phyloP scores from a whole-genome alignment of 2,329 filamentous ascomycete genomes.

The Apiospora marii region DNA sequence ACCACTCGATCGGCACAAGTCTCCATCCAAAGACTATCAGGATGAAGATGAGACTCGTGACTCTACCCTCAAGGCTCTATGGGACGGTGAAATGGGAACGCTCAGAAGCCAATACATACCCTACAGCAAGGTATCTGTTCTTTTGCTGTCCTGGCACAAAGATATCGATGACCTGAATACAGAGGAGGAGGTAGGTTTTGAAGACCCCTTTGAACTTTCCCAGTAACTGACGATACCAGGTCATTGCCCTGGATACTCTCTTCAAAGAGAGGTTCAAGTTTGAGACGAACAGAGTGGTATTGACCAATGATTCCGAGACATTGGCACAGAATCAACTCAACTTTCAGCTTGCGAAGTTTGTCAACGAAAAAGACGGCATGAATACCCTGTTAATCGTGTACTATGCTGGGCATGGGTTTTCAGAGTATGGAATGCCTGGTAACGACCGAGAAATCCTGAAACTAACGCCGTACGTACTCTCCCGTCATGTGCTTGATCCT shows the following conservation, averaged over 20 bases:
- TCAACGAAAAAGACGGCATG: background rate
- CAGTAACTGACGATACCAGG: background rate
- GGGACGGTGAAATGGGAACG: background rate
- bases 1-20: background rate
- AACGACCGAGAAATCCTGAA: background rate
- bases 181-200: background rate
- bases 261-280: background rate
- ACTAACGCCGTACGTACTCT: background rate
- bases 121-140: background rate
- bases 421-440: background rate
- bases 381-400: slow-evolving; percentile 4
- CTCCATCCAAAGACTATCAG: background rate
- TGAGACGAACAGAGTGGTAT: background rate
- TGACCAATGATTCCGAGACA: background rate
- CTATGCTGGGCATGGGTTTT: slow-evolving; percentile 1
- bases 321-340: background rate
- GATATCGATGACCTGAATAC: background rate
- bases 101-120: background rate
- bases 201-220: background rate
- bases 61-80: background rate
- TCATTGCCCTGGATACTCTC: background rate
- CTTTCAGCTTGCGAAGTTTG: background rate
- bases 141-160: background rate
- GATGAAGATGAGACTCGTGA: slow-evolving; percentile 1
- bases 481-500: background rate